Evolutionary conservation across 2,329 filamentous ascomycete species (phyloP), one percentile per base, ranked within the genome.

Genomic region (Paecilomyces fulvus): DNA sequence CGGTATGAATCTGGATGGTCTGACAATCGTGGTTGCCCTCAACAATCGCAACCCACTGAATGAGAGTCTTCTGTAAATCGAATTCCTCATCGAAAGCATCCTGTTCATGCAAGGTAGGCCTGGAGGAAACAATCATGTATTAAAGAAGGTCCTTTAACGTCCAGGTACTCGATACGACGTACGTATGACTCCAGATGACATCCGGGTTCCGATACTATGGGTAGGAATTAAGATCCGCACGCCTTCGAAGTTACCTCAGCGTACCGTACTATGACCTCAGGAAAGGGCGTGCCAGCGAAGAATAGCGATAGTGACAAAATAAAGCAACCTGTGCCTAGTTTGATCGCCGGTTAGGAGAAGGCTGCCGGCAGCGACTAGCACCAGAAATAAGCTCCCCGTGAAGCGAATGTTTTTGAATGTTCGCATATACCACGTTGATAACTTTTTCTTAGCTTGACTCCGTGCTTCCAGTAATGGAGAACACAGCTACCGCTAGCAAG

Each of bases 401-500:
- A 43, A 9, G 37, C n/a, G 14, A 43, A n/a, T 43, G 17, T 9
- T 20, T n/a, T n/a, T 8, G 17, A 43, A 43, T n/a, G 37, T 43
- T 43, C 6, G 6, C 8, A 8, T 8, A 43, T 17, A 43, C n/a
- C 33, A 17, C 7, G 6, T 8, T 20, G 14, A 14, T 43, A 8
- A 3, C 14, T 3, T 4, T n/a, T 43, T 17, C 6, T 20, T 5
- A 8, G 9, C 17, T 17, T 43, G 14, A 43, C n/a, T 9, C n/a
- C 11, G 6, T 30, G n/a, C 1, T 17, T 30, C 20, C 28, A 52
- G 46, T 17, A 46, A 53, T 52, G 52, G 51, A 56, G 12, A 54
- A 33, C 49, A 52, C 46, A 53, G n/a, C 10, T 30, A 55, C 49
- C 49, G 57, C 58, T 21, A 54, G 21, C 25, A 21, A 46, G 30